Evolutionary conservation across 2,329 filamentous ascomycete genomes (phyloP).

Genomic region (Colletotrichum shisoi): DNA sequence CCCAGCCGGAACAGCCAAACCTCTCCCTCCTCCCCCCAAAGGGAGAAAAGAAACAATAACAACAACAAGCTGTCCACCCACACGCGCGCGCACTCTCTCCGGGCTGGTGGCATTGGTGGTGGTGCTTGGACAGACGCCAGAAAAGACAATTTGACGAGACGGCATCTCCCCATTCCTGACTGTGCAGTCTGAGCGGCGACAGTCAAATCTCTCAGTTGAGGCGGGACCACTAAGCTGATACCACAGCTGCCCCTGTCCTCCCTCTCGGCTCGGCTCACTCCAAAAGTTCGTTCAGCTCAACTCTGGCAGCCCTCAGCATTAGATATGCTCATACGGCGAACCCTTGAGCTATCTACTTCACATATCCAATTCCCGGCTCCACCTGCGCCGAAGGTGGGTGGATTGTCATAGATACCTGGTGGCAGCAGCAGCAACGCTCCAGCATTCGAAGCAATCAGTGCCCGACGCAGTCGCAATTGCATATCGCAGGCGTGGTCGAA

Average conservation of each 20-base stretch:
- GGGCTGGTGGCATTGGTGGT: not conserved
- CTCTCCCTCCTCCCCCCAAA: not conserved
- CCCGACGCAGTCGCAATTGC: conserved; percentile 12
- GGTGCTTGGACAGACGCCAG: conserved; percentile 33
- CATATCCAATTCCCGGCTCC: conserved; percentile 5
- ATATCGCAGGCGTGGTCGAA: conserved; percentile 18
- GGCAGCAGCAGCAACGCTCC: conserved; percentile 9
- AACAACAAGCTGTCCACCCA: conserved; percentile 6
- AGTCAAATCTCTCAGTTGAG: conserved; percentile 20
- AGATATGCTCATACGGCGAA: not conserved
- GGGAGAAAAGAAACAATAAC: conserved; percentile 33
- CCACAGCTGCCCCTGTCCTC: not conserved
- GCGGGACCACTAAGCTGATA: conserved; percentile 20
- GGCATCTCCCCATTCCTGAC: conserved; percentile 22
- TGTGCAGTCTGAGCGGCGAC: conserved; percentile 16
- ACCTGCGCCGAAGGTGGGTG: not conserved
- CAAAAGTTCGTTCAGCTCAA: conserved; percentile 6
- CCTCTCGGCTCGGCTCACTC: conserved; percentile 2
- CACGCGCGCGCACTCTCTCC: not conserved
- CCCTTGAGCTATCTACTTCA: not conserved
- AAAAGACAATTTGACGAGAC: conserved; percentile 28
- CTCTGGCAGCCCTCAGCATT: not conserved
- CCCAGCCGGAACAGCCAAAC: conserved; percentile 18
- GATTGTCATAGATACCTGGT: conserved; percentile 4
- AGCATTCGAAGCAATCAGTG: conserved; percentile 6